Evolutionary conservation across 2,329 filamentous ascomycete genomes (phyloP).

Genomic region (Sclerotinia trifoliorum): DNA sequence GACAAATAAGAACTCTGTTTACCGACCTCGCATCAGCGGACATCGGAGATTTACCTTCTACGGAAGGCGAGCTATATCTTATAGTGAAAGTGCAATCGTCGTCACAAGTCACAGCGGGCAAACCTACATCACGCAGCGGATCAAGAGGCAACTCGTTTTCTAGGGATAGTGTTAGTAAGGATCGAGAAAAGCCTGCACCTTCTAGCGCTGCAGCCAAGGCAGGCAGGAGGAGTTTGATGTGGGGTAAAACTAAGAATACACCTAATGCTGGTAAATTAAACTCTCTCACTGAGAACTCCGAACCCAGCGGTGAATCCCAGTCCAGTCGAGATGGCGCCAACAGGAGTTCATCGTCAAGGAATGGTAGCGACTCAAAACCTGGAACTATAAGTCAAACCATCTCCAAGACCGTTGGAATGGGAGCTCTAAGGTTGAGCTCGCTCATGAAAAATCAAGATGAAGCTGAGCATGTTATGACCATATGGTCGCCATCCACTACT

Average conservation of each 20-base stretch:
- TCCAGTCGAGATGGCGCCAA: slow-evolving; percentile 45
- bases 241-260: slow-evolving; percentile 56
- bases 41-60: slow-evolving; percentile 58
- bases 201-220: slow-evolving; percentile 50
- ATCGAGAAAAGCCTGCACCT: slow-evolving; percentile 45
- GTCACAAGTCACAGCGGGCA: slow-evolving; percentile 34
- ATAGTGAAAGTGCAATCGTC: slow-evolving; percentile 67
- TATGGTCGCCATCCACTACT: slow-evolving; percentile 67
- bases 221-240: slow-evolving; percentile 67
- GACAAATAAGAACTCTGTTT: slow-evolving; percentile 80
- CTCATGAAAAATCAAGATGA: slow-evolving; percentile 71
- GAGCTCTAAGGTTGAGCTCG: slow-evolving; percentile 71
- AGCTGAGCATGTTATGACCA: slow-evolving; percentile 69
- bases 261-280: slow-evolving; percentile 50
- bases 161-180: slow-evolving; percentile 32
- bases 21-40: slow-evolving; percentile 65
- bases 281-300: slow-evolving; percentile 42
- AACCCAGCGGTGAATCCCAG: slow-evolving; percentile 17
- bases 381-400: slow-evolving; percentile 48
- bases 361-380: slow-evolving; percentile 39
- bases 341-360: slow-evolving; percentile 50
- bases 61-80: slow-evolving; percentile 74
- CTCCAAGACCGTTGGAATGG: slow-evolving; percentile 72
- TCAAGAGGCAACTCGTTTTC: slow-evolving; percentile 25
- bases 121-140: slow-evolving; percentile 34